These are phyloP conservation scores for Xerocomus minutiporus DNA, from an alignment of 1,284 basidiomycete species.

Conservation along the genomic window DNA sequence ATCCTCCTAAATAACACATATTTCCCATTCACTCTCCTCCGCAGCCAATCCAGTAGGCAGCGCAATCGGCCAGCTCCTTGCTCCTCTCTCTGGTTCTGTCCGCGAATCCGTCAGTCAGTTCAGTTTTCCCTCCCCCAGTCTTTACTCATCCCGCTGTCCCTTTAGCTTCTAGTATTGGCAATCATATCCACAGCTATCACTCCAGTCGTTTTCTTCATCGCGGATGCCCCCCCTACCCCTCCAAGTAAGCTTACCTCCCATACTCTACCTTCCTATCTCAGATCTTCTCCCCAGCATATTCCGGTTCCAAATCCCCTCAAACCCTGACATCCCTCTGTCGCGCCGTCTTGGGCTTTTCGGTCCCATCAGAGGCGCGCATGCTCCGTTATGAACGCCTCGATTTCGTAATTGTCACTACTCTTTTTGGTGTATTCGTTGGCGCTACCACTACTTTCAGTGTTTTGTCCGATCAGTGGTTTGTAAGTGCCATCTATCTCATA, in stretches of 20 bases:
- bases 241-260: slow-evolving; percentile 52
- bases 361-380: slow-evolving; percentile 50
- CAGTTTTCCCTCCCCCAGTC: background rate
- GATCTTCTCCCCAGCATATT: slow-evolving; percentile 44
- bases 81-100: slow-evolving; percentile 54
- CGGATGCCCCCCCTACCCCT: slow-evolving; percentile 60
- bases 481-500: slow-evolving; percentile 30
- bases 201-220: slow-evolving; percentile 56
- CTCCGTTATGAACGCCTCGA: slow-evolving; percentile 60
- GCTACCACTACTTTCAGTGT: slow-evolving; percentile 58
- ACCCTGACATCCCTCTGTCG: slow-evolving; percentile 51
- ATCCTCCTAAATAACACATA: too few species aligned
- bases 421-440: slow-evolving; percentile 63
- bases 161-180: slow-evolving; percentile 63
- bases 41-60: slow-evolving; percentile 65
- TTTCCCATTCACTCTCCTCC: background rate
- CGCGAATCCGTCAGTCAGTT: slow-evolving; percentile 50
- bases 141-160: background rate
- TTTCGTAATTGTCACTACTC: slow-evolving; percentile 51
- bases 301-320: slow-evolving; percentile 55
- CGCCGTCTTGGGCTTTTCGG: slow-evolving; percentile 49
- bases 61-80: slow-evolving; percentile 65
- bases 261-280: background rate
- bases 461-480: slow-evolving; percentile 63
- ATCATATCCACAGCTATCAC: slow-evolving; percentile 61